Evolutionary conservation across 768 basidiomycete species (phyloP), one percentile per base, ranked within the genome.

Genomic region (Mycena haematopus): DNA sequence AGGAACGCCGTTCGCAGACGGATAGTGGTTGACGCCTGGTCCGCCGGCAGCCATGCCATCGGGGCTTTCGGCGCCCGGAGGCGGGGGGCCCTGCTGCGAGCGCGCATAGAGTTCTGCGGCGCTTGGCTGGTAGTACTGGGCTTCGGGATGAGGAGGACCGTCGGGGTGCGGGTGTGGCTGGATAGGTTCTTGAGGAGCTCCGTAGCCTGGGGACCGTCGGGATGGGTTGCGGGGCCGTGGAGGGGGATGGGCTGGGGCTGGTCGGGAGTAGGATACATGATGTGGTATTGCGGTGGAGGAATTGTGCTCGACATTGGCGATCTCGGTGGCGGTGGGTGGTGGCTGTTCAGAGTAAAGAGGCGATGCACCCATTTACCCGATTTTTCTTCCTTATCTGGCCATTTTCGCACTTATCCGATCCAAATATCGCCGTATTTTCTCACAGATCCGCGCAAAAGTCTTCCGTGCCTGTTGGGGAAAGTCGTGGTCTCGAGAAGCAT

Each of bases 21-120:
- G 83, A 68, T 84, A 84, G 72, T 84, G 82, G 70, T 84, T 85
- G 60, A 81, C 80, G 59, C 81, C 82, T n/a, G 81, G 77, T 44
- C 81, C 83, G 52, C 76, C 74, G 21, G 71, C 71, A 66, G 58
- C 64, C 52, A 66, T 54, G 42, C 57, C 67, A 33, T 78, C 81
- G 58, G 77, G 58, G 42, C 70, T 25, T 27, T 38, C 36, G 19
- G 38, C 5, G n/a, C 9, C n/a, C 69, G 15, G 78, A 75, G 27
- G 80, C 71, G 21, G 77, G 68, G 35, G 78, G 68, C 74, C 61
- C 40, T 58, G 62, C 58, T 80, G 79, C 29, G 80, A 76, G 64
- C 82, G 86, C 66, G 76, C 79, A 65, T 82, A 89, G 46, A 85
- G 77, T 65, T 86, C 81, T 29, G 82, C 79, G n/a, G 86, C 80